Base-by-base conservation (phyloP, 352 stramenopile genomes). In the Plasmopara muralis region DNA sequence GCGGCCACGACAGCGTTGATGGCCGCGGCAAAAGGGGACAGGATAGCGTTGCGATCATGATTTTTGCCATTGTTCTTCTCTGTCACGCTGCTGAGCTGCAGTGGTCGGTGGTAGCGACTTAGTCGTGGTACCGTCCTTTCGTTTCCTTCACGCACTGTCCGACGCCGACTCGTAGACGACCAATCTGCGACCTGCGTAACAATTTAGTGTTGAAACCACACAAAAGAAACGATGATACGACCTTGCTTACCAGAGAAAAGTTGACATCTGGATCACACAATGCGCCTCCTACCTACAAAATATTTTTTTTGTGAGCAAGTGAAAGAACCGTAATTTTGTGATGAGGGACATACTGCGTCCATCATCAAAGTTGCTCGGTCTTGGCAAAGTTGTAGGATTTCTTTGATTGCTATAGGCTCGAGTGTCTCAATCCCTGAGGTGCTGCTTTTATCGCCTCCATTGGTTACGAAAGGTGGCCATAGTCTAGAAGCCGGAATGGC, bases 371-470 rank as follows among this genome's bases (percentile, higher is more conserved):
- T 68, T 14, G 76, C 72, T 16, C 81, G 76, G 38, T 89, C 77
- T 53, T 89, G 77, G 34, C 83, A 93, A 18, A 89, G 77, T 35
- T 87, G 70, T n/a, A 93, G 47, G 25, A 90, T 46, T 13, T 67
- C 60, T 9, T 55, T 66, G 45, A 93, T 89, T 16, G 79, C 72
- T 31, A 77, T 72, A 9, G 80, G 57, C 1, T 83, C 65, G 0
- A 90, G 66, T 7, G 66, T 77, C 43, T 89, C 83, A 40, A 93
- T 89, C 16, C 89, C 76, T 9, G 80, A 86, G 1, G 57, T 67
- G 15, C 89, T 37, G 6, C 56, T 66, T 25, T 63, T 83, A 28
- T 76, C 72, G 6, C 70, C 62, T 34, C 84, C 68, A 38, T 77
- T 73, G 1, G 53, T 62, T 9, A 77, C 64, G 2, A 77, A 64